Percentiles rank a stretch among this genome's conserved stretches.
Evolutionary conservation across 129 eudicot species (phyloP).

Genomic region (Oenanthe sinensis): DNA sequence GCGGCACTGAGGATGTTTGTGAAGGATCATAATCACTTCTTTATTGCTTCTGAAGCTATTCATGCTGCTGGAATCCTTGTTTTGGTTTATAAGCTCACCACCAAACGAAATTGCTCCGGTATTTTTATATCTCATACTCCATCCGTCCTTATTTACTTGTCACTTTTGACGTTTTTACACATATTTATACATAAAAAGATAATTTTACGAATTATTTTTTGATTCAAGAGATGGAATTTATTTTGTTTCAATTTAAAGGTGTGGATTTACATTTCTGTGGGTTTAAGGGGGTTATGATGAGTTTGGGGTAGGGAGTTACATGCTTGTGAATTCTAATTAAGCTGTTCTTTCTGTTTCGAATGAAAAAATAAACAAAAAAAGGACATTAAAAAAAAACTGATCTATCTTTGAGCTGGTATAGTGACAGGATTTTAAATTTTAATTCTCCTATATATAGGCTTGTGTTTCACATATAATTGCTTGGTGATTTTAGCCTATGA

Average conservation of each 20-base stretch:
- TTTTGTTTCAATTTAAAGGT: background rate
- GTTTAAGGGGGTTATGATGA: background rate
- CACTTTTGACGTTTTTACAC: no score
- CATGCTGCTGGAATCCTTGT: slow-evolving; percentile 65
- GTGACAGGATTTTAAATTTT: no score
- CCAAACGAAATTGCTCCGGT: slow-evolving; percentile 78
- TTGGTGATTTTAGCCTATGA: no score
- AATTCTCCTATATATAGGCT: no score
- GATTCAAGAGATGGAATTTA: background rate
- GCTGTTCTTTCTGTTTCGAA: background rate
- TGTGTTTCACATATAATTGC: background rate
- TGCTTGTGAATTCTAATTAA: background rate
- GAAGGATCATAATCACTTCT: slow-evolving; percentile 49
- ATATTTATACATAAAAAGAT: no score
- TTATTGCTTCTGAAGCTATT: slow-evolving; percentile 56
- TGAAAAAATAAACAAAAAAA: background rate
- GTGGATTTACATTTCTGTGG: background rate
- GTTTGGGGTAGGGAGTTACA: background rate
- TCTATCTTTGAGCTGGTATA: background rate
- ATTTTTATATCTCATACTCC: background rate
- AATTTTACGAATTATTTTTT: no score
- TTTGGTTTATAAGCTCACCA: slow-evolving; percentile 70
- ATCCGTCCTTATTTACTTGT: no score
- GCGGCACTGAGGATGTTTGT: slow-evolving; percentile 45
- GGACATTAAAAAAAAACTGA: background rate